Evolutionary conservation across 371 early-diverging fungal species (phyloP), one percentile per base, ranked within the genome.

Genomic region (Rhizomucor miehei): DNA sequence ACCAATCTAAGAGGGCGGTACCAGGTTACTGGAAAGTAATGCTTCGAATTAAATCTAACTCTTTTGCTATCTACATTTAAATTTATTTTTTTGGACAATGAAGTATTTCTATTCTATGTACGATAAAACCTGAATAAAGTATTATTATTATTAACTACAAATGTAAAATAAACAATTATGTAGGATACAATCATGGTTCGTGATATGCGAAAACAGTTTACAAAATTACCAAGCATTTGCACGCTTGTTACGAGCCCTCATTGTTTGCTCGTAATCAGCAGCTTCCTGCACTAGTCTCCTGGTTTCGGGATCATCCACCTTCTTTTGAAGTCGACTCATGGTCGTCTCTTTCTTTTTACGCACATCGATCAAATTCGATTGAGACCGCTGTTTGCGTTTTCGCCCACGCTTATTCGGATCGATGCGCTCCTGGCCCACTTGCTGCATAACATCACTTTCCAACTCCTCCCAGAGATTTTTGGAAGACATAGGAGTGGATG

Each of bases 381-480:
- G 24, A 1, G 43, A 35, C 19, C 19, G 14, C 38, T 50, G 44
- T 60, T 40, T 57, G 51, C 50, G 51, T 54, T 53, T 63, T 41
- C 62, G 12, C 46, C 61, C 48, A n/a, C 57, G 25, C 56, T 63
- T 56, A 34, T 56, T 47, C 40, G 48, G 24, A 40, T 68, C 56
- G 34, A 77, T 69, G 43, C 41, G 64, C 9, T 65, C 55, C 12
- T 70, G 63, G 6, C 79, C 81, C 1, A 71, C 60, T 14, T 81
- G 81, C 10, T 52, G 17, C 58, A 75, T 75, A 14, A 80, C 79
- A 53, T 86, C 81, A 2, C 62, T 66, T 47, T 82, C 84, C 16
- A 86, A 43, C 6, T 85, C 74, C 34, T 84, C 73, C 84, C 85
- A 84, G 0, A 79, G 65, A 29, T 48, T 57, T 52, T 51, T 56